phyloP scores from a whole-genome alignment of 352 stramenopile species.

The Halophytophthora batemanensis region DNA sequence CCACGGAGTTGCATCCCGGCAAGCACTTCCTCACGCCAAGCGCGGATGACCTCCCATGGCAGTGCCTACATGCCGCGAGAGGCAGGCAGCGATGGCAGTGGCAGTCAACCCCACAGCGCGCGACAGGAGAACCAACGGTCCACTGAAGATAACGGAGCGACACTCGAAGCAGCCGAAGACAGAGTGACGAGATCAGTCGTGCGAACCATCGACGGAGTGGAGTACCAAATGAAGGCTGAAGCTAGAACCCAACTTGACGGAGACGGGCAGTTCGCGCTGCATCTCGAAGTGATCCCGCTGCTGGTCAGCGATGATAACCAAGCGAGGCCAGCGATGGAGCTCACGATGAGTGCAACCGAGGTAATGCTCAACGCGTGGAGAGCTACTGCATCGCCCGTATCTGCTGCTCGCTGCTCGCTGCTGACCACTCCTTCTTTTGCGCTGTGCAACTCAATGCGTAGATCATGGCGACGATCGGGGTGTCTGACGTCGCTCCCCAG shows the following conservation, averaged over 20 bases:
- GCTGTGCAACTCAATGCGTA: background rate
- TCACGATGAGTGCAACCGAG: slow-evolving; percentile 22
- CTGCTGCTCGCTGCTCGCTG: background rate
- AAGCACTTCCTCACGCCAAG: slow-evolving; percentile 15
- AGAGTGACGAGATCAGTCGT: background rate
- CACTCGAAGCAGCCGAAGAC: background rate
- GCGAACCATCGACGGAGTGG: slow-evolving; percentile 14
- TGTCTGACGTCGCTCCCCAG: slow-evolving; percentile 12
- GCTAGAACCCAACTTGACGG: slow-evolving; percentile 1
- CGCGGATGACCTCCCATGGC: slow-evolving; percentile 16
- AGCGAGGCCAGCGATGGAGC: slow-evolving; percentile 13
- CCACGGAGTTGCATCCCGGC: slow-evolving; percentile 25
- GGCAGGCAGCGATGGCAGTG: background rate
- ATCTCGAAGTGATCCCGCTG: slow-evolving; percentile 13
- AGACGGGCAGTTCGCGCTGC: slow-evolving; percentile 17
- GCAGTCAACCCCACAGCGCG: slow-evolving; percentile 3
- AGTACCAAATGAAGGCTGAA: slow-evolving; percentile 17
- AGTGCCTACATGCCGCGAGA: background rate
- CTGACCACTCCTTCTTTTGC: background rate
- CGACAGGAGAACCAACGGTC: background rate
- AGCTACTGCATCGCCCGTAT: background rate
- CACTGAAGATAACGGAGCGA: background rate
- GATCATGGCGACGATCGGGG: slow-evolving; percentile 19
- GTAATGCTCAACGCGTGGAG: slow-evolving; percentile 6
- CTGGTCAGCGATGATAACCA: slow-evolving; percentile 9